Percentiles rank a stretch among this genome's conserved stretches.
These are phyloP conservation scores for Flaveria sonorensis DNA, from an alignment of 129 eudicot genomes.

Conservation along the genomic window DNA sequence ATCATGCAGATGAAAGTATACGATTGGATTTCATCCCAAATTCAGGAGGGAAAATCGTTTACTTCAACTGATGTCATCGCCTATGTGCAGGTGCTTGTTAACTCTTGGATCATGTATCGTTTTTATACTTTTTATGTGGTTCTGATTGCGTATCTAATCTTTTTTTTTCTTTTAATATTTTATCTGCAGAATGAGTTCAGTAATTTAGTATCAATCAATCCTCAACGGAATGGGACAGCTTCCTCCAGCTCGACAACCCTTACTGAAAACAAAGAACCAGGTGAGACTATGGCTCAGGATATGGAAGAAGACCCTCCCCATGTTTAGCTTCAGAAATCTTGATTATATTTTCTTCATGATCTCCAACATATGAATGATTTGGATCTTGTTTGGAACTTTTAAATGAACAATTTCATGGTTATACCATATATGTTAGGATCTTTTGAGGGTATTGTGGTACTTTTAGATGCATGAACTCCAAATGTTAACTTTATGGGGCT, in stretches of 20 bases:
- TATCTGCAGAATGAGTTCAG: conserved; percentile 26
- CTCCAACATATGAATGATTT: conserved; percentile 7
- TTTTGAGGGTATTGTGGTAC: neutral
- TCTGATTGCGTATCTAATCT: neutral
- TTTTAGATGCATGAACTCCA: neutral
- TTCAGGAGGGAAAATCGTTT: conserved; percentile 17
- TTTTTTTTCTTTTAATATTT: neutral
- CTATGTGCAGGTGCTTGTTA: conserved; percentile 32
- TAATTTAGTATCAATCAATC: conserved; percentile 16
- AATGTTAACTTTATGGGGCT: neutral
- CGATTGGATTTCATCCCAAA: conserved; percentile 27
- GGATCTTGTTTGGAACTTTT: conserved; percentile 17
- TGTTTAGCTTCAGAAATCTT: conserved; percentile 15
- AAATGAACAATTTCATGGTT: conserved; percentile 9
- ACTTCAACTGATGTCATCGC: conserved; percentile 21
- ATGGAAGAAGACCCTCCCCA: conserved; percentile 26
- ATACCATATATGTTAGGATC: conserved; percentile 15
- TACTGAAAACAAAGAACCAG: conserved; percentile 8
- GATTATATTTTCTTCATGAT: neutral
- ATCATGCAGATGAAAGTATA: conserved; percentile 29
- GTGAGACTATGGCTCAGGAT: conserved; percentile 20
- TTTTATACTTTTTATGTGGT: neutral
- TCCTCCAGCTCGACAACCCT: conserved; percentile 2
- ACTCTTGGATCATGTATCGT: conserved; percentile 8
- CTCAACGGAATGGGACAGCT: conserved; percentile 6